phyloP scores from a whole-genome alignment of 208 protist species.

The Naegleria lovaniensis region DNA sequence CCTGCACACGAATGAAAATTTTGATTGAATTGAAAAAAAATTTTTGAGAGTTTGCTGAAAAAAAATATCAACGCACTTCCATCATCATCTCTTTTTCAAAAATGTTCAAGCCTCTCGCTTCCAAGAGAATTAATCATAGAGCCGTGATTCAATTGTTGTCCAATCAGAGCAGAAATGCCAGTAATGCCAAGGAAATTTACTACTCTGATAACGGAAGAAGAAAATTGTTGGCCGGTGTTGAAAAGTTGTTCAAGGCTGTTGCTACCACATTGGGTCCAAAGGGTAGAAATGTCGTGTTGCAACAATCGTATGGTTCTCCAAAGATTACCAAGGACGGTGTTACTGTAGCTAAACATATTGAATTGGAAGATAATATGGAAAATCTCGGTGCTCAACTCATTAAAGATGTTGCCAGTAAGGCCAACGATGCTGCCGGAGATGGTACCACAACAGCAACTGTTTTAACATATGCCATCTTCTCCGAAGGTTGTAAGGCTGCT shows the following conservation, averaged over 20 bases:
- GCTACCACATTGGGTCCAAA: constrained; percentile 96
- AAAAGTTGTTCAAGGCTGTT: constrained; percentile 92
- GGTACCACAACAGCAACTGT: constrained; percentile 99
- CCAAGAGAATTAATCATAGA: not conserved
- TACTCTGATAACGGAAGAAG: constrained; percentile 87
- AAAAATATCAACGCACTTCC: too few relatives aligned
- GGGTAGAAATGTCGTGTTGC: constrained; percentile 96
- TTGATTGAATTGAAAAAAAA: too few relatives aligned
- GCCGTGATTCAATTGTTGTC: not conserved
- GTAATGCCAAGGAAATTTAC: constrained; percentile 82
- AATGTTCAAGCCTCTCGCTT: not conserved
- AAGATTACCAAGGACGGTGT: constrained; percentile 99
- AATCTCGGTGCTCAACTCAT: constrained; percentile 97
- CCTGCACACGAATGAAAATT: too few relatives aligned
- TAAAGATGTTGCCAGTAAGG: constrained; percentile 91
- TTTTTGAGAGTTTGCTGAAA: too few relatives aligned
- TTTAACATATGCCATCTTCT: constrained; percentile 93
- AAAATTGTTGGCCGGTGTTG: constrained; percentile 84
- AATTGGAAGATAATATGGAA: constrained; percentile 94
- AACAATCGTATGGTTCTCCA: constrained; percentile 93
- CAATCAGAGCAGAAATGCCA: not conserved
- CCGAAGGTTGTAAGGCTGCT: constrained; percentile 92
- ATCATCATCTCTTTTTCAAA: too few relatives aligned
- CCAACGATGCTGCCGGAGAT: constrained; percentile 95
- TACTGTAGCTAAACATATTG: constrained; percentile 98